Evolutionary conservation across 192 early-diverging fungal species (phyloP).

Genomic region (Coemansia brasiliensis): DNA sequence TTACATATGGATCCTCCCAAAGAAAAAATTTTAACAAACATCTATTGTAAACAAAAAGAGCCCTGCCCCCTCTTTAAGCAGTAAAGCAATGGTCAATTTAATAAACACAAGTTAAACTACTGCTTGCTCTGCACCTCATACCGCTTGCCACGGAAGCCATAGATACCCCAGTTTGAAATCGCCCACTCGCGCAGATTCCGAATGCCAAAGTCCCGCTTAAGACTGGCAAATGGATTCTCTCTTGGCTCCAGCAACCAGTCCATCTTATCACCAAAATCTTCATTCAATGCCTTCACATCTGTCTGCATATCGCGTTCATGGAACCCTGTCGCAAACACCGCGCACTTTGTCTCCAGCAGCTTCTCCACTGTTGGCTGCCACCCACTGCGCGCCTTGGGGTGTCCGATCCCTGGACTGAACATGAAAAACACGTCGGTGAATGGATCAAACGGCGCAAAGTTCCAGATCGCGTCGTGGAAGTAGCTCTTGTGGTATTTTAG

Average conservation of each 20-base stretch:
- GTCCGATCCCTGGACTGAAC: constrained; percentile 74
- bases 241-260: constrained; percentile 74
- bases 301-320: constrained; percentile 65
- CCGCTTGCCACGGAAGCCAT: constrained; percentile 74
- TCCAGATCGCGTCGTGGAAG: constrained; percentile 63
- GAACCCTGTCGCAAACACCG: constrained; percentile 76
- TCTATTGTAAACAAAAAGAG: constrained; percentile 5
- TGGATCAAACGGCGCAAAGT: constrained; percentile 71
- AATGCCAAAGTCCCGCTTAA: constrained; percentile 73
- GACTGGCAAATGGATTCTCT: constrained; percentile 65
- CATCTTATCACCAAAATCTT: constrained; percentile 60
- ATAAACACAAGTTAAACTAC: neutral
- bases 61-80: neutral
- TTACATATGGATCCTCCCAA: too few relatives aligned
- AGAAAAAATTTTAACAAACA: neutral
- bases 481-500: constrained; percentile 68
- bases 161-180: constrained; percentile 79
- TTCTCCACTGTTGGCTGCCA: constrained; percentile 70
- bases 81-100: neutral
- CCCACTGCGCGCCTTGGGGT: constrained; percentile 58
- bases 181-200: constrained; percentile 69
- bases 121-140: constrained; percentile 68
- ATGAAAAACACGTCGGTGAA: constrained; percentile 77
- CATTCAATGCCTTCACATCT: constrained; percentile 61
- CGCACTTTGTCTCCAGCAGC: constrained; percentile 73